These are phyloP conservation scores for Talaromyces albobiverticillius DNA, from an alignment of 2,329 filamentous ascomycete genomes.

Conservation along the genomic window DNA sequence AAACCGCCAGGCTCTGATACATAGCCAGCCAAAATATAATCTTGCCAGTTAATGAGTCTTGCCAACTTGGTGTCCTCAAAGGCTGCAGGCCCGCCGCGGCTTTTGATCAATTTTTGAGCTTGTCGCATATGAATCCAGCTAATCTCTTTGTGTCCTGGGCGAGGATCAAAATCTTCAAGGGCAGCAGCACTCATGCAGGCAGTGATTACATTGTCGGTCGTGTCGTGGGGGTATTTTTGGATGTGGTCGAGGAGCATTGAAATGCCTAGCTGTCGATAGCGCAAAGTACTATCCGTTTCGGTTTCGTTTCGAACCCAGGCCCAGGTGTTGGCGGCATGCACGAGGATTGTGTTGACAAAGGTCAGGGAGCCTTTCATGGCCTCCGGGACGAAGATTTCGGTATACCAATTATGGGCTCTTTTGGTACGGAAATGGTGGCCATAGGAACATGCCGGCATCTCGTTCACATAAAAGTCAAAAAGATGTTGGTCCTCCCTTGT, in stretches of 20 bases:
- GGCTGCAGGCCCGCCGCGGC: slow-evolving; percentile 34
- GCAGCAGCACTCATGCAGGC: slow-evolving; percentile 39
- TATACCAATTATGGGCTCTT: slow-evolving; percentile 39
- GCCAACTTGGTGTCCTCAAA: slow-evolving; percentile 36
- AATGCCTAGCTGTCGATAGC: slow-evolving; percentile 31
- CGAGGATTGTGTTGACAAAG: slow-evolving; percentile 38
- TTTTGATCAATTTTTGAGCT: slow-evolving; percentile 36
- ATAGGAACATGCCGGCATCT: slow-evolving; percentile 40
- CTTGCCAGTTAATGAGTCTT: slow-evolving; percentile 43
- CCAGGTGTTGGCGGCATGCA: slow-evolving; percentile 38
- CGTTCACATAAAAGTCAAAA: slow-evolving; percentile 41
- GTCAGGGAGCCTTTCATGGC: slow-evolving; percentile 38
- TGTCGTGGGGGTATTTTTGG: slow-evolving; percentile 28
- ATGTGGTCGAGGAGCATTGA: slow-evolving; percentile 34
- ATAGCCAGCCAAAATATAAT: slow-evolving; percentile 41
- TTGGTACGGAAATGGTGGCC: slow-evolving; percentile 31
- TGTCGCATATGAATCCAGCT: slow-evolving; percentile 42
- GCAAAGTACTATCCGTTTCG: slow-evolving; percentile 29
- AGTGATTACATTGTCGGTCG: slow-evolving; percentile 37
- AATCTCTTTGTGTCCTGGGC: slow-evolving; percentile 33
- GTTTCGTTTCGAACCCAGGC: slow-evolving; percentile 35
- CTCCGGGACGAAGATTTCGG: slow-evolving; percentile 36
- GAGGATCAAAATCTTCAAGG: slow-evolving; percentile 39
- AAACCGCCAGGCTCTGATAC: slow-evolving; percentile 33
- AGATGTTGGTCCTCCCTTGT: slow-evolving; percentile 29